A percentile compares a stretch with the other conserved stretches of the same genome.
These are phyloP conservation scores for Colletotrichum noveboracense DNA, from an alignment of 2,329 filamentous ascomycete genomes.

Conservation along the genomic window DNA sequence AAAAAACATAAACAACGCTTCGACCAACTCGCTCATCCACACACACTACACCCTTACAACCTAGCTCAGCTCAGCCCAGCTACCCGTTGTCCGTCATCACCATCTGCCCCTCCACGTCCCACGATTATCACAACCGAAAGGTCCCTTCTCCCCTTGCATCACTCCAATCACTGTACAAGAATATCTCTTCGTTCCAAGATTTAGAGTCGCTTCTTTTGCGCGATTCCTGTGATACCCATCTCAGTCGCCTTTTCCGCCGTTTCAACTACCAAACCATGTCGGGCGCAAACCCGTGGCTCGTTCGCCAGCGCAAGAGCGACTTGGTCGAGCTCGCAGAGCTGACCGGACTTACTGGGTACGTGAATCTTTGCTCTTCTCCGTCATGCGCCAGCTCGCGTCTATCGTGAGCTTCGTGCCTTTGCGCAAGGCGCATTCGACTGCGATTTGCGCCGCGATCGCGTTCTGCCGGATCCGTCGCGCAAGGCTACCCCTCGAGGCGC, in stretches of 20 bases:
- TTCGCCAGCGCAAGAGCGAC: constrained; percentile 82
- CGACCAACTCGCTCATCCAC: constrained; percentile 15
- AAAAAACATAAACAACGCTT: constrained; percentile 40
- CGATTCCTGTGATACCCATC: constrained; percentile 15
- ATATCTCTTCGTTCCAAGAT: background rate
- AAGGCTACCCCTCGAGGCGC: constrained; percentile 6
- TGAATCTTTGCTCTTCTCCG: constrained; percentile 26
- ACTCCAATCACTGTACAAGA: background rate
- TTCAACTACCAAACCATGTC: constrained; percentile 54
- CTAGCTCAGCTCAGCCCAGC: constrained; percentile 14
- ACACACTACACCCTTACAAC: constrained; percentile 10
- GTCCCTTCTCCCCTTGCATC: background rate
- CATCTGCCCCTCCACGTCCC: constrained; percentile 17
- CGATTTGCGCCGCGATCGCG: background rate
- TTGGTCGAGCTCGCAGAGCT: constrained; percentile 75
- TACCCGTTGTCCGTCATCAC: constrained; percentile 7
- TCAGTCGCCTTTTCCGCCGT: background rate
- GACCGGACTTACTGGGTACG: constrained; percentile 76
- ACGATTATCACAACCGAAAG: background rate
- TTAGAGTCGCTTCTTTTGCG: constrained; percentile 6
- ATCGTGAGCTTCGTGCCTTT: background rate
- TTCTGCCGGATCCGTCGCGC: constrained; percentile 21
- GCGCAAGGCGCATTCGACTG: background rate
- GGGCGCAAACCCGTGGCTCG: constrained; percentile 72
- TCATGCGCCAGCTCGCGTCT: background rate